Conservation (phyloP, 2,329 filamentous ascomycete genomes). For the Fusarium lateritium region DNA sequence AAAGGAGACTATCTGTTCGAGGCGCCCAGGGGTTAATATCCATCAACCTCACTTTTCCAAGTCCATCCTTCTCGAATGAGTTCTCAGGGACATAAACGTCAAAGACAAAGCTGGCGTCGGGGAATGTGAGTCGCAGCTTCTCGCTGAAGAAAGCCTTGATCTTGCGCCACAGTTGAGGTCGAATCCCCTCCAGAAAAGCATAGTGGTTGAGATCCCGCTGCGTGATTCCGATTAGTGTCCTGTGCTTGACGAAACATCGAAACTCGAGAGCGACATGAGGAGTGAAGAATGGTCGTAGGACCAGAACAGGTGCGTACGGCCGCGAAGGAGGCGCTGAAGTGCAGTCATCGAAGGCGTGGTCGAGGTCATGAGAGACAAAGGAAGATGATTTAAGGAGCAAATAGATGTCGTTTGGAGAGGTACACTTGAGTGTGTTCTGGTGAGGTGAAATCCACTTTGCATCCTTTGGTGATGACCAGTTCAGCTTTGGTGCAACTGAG, state of each 20-base stretch:
- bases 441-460: slow-evolving; percentile 90
- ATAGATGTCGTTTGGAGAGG: slow-evolving; percentile 90
- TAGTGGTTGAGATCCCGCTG: slow-evolving; percentile 95
- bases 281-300: slow-evolving; percentile 89
- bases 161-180: slow-evolving; percentile 74
- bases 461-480: slow-evolving; percentile 98
- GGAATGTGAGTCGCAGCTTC: slow-evolving; percentile 82
- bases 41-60: slow-evolving; percentile 85
- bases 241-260: slow-evolving; percentile 91
- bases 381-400: slow-evolving; percentile 94
- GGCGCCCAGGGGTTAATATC: slow-evolving; percentile 97
- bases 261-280: slow-evolving; percentile 95
- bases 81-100: slow-evolving; percentile 90
- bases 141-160: slow-evolving; percentile 84
- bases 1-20: slow-evolving; percentile 89
- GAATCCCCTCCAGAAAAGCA: slow-evolving; percentile 79
- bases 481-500: slow-evolving; percentile 90
- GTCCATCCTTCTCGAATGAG: slow-evolving; percentile 67
- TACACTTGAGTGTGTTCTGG: slow-evolving; percentile 93
- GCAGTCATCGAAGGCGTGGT: slow-evolving; percentile 89
- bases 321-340: slow-evolving; percentile 56
- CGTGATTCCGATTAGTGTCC: slow-evolving; percentile 84
- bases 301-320: slow-evolving; percentile 81
- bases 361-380: slow-evolving; percentile 93
- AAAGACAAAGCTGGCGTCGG: slow-evolving; percentile 87